Conservation (phyloP, 371 early-diverging fungal species). For the Sporodiniella umbellata region DNA sequence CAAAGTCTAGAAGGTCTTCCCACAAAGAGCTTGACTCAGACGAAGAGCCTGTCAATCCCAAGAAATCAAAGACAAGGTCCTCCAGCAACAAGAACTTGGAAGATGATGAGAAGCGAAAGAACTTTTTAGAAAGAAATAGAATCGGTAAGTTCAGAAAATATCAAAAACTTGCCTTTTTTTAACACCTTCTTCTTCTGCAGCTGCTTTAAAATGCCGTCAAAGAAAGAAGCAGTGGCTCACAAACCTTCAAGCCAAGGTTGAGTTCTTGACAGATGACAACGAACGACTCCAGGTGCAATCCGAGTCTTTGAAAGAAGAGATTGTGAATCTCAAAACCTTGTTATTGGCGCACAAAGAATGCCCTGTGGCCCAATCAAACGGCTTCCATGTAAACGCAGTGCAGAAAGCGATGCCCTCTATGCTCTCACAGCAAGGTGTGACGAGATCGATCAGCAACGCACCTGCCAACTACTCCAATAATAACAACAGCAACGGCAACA, state of each 20-base stretch:
- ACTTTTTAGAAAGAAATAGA: conserved; percentile 84
- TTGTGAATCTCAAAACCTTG: conserved; percentile 71
- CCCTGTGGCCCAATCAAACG: conserved; percentile 63
- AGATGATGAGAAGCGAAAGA: conserved; percentile 69
- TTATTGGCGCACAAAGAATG: conserved; percentile 69
- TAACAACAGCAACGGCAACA: neutral
- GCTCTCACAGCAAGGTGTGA: neutral
- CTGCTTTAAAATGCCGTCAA: conserved; percentile 89
- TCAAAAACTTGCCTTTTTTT: neutral
- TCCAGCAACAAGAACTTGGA: conserved; percentile 12
- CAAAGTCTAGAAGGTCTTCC: neutral
- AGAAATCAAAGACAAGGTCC: conserved; percentile 14
- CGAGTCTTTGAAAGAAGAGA: conserved; percentile 65
- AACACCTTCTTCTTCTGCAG: conserved; percentile 27
- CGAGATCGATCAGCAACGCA: neutral
- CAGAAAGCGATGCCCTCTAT: conserved; percentile 23
- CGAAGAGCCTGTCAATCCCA: neutral
- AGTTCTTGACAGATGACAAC: conserved; percentile 67
- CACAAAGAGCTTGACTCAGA: neutral
- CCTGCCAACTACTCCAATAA: neutral
- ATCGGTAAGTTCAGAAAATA: conserved; percentile 58
- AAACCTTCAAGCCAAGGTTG: conserved; percentile 77
- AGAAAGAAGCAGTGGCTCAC: conserved; percentile 86
- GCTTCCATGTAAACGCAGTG: conserved; percentile 32
- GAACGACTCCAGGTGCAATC: conserved; percentile 68